A percentile compares a stretch with the other conserved stretches of the same genome.
phyloP scores from a whole-genome alignment of 1,284 basidiomycete genomes.

The Tylopilus sp. region DNA sequence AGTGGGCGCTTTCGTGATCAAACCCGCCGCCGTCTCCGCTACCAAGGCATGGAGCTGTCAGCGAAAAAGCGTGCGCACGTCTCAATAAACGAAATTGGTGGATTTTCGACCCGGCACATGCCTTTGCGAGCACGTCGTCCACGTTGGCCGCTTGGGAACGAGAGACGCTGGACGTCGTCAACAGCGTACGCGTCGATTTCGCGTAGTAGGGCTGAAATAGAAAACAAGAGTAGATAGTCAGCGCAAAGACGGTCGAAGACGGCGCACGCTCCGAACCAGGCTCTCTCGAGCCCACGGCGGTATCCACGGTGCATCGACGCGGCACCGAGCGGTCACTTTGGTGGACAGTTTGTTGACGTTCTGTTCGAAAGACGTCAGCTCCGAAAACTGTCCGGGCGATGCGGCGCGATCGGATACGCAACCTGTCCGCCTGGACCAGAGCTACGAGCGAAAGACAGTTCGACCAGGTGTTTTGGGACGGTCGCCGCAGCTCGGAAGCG shows the following conservation, averaged over 20 bases:
- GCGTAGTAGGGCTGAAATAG: constrained; percentile 57
- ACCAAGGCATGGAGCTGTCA: constrained; percentile 60
- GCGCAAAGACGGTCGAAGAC: too few species aligned
- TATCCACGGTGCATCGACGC: constrained; percentile 58
- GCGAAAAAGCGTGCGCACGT: not conserved
- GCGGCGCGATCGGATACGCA: constrained; percentile 5
- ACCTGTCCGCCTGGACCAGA: constrained; percentile 81
- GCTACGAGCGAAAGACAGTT: constrained; percentile 47
- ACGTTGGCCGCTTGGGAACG: constrained; percentile 76
- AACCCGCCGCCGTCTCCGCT: constrained; percentile 42
- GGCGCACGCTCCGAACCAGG: constrained; percentile 48
- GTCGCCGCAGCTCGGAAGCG: constrained; percentile 38
- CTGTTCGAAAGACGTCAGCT: constrained; percentile 38
- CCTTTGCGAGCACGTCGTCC: constrained; percentile 67
- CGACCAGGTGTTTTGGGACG: constrained; percentile 34
- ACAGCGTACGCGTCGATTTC: constrained; percentile 57
- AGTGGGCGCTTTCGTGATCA: constrained; percentile 53
- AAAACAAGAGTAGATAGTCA: too few species aligned
- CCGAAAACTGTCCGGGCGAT: not conserved
- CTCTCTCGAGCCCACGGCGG: constrained; percentile 59
- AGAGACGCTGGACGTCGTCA: constrained; percentile 61
- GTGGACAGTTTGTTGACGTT: constrained; percentile 83
- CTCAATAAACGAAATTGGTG: not conserved
- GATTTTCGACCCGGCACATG: constrained; percentile 30
- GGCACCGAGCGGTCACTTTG: constrained; percentile 62